Conservation (phyloP, 208 protist species). For the Acanthamoeba castellanii region DNA sequence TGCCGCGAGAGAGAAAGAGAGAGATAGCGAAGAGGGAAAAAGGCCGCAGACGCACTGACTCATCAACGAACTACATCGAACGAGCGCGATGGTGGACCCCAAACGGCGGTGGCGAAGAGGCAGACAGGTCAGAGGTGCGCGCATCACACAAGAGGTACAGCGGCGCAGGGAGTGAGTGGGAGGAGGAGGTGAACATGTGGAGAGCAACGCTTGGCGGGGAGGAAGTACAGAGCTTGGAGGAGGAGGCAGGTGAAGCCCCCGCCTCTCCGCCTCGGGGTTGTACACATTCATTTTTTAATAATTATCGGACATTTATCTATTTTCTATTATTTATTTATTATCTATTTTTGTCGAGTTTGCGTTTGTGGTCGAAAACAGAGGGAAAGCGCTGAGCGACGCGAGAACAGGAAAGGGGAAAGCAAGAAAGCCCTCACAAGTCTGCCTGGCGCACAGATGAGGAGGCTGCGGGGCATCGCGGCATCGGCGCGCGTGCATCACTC, state of each 20-base stretch:
- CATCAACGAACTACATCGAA: neutral
- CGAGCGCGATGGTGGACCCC: neutral
- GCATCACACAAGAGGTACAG: too few species aligned
- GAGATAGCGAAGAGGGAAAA: neutral
- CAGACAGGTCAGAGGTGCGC: neutral
- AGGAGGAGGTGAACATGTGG: neutral
- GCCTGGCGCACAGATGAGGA: neutral
- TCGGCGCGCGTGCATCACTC: neutral
- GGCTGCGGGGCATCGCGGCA: neutral
- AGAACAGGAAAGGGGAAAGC: neutral
- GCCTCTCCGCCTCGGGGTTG: neutral
- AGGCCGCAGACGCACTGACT: too few species aligned
- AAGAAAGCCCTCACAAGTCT: neutral
- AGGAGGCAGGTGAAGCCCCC: neutral
- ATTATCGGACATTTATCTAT: neutral
- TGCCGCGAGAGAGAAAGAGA: neutral
- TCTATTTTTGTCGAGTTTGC: neutral
- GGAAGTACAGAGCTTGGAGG: neutral
- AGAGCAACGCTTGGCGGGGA: neutral
- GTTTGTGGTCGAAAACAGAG: neutral
- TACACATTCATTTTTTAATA: neutral
- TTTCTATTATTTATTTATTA: neutral
- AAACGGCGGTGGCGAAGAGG: neutral
- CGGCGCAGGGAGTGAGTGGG: neutral
- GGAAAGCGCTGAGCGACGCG: neutral